Evolutionary conservation across 108 stramenopile species (phyloP).

Genomic region (Thalassiosira profunda): DNA sequence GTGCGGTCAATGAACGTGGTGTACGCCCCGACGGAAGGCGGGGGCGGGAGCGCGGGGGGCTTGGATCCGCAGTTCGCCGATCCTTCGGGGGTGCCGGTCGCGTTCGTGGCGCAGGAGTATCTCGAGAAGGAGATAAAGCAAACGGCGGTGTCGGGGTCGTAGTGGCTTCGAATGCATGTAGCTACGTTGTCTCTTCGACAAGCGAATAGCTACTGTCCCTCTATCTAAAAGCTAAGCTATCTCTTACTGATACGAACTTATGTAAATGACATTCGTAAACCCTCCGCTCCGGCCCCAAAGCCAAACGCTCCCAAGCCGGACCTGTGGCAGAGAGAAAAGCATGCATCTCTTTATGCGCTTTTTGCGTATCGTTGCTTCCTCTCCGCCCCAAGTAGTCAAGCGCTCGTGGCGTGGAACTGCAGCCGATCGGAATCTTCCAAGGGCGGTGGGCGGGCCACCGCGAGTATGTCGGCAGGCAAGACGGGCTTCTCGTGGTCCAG

Average conservation of each 20-base stretch:
- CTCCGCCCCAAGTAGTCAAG: background rate
- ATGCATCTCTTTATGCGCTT: slow-evolving; percentile 13
- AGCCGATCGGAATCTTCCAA: background rate
- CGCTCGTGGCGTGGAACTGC: background rate
- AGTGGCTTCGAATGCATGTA: too few relatives aligned
- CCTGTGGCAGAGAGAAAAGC: too few relatives aligned
- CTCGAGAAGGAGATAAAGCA: slow-evolving; percentile 60
- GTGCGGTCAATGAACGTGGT: slow-evolving; percentile 75
- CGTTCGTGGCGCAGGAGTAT: slow-evolving; percentile 50
- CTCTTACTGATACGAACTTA: too few relatives aligned
- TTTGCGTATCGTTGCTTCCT: slow-evolving; percentile 9
- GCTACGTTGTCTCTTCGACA: too few relatives aligned
- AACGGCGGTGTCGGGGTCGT: background rate
- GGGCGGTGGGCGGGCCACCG: background rate
- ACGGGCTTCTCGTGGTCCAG: slow-evolving; percentile 3
- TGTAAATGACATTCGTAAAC: too few relatives aligned
- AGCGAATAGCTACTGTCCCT: too few relatives aligned
- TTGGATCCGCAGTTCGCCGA: slow-evolving; percentile 44
- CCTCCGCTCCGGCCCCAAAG: too few relatives aligned
- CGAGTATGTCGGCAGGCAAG: background rate
- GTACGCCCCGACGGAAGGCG: slow-evolving; percentile 60
- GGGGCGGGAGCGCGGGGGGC: slow-evolving; percentile 7
- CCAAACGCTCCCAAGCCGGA: too few relatives aligned
- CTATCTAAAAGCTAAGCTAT: too few relatives aligned
- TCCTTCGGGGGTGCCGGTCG: slow-evolving; percentile 65